Base-by-base conservation (phyloP, 2,329 filamentous ascomycete species). In the Beauveria australis region DNA sequence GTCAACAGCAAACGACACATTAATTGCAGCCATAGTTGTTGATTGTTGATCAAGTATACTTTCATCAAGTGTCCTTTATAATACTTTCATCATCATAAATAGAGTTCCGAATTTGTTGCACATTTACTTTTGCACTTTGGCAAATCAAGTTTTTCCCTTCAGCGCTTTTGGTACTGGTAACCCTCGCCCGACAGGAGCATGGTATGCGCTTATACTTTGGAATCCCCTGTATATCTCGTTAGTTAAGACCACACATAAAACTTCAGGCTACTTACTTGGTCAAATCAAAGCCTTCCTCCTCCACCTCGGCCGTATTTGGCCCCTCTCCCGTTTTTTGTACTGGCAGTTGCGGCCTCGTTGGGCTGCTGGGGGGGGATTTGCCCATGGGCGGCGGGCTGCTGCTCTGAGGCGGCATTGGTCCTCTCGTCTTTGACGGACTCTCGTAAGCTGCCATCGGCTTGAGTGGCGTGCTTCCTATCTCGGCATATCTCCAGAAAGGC, bases 401-500 rank as follows among this genome's bases (percentile, higher is more conserved):
- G 70, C 84, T 86, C 41, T 79, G 75, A 3, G 78, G 75, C 24
- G 78, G 77, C 33, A 76, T 62, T 8, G 66, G 66, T 30, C 72
- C 73, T 24, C 72, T 69, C 18, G 71, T 68, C 68, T 86, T 86
- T 8, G 79, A 80, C 1, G 85, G 85, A 67, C 84, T 87, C 63
- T 88, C 84, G 61, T 82, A 84, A 4, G 75, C 72, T 0, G 72
- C 67, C 4, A 74, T 66, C 16, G 78, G 74, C 66, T 78, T 78
- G 58, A 89, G 76, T 1, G 89, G 89, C 2, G 89, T 92, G 72
- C 86, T 90, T 28, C 84, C 83, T 62, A 91, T 82, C 65, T 92
- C 89, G 46, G 89, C 86, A 72, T 89, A 94, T 72, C 90, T 92
- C 91, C 91, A 95, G 73, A 95, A 94, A 0, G 90, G 89, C 1